Conservation (phyloP, 139 green algal genomes). For the Deuterostichococcus epilithicus region DNA sequence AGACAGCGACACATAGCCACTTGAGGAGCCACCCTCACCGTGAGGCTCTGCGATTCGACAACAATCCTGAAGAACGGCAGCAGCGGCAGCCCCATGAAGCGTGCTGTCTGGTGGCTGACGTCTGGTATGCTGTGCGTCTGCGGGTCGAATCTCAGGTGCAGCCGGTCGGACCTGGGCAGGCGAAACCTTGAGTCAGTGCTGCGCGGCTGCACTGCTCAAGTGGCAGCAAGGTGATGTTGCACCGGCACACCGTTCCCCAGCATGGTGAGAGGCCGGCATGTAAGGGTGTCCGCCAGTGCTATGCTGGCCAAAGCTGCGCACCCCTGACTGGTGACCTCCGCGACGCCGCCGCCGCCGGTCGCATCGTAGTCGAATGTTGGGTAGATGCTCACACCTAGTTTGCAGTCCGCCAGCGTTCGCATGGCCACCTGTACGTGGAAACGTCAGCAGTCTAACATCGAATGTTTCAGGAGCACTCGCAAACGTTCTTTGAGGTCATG, state of each 20-base stretch:
- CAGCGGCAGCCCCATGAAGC: conserved; percentile 68
- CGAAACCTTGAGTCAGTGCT: too few species aligned
- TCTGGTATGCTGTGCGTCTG: conserved; percentile 58
- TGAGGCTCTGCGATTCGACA: conserved; percentile 40
- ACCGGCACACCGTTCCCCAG: too few species aligned
- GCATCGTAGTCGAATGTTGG: conserved; percentile 73
- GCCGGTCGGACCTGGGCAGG: conserved; percentile 6
- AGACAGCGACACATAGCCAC: too few species aligned
- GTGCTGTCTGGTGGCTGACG: conserved; percentile 57
- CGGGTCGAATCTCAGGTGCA: conserved; percentile 29
- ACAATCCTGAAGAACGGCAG: conserved; percentile 71
- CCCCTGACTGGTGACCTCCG: neutral
- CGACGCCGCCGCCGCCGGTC: conserved; percentile 51
- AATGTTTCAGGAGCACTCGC: too few species aligned
- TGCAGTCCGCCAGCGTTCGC: conserved; percentile 31
- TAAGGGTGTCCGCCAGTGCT: too few species aligned
- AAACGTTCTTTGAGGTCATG: too few species aligned
- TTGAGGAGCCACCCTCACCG: too few species aligned
- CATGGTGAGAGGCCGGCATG: too few species aligned
- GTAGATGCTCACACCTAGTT: conserved; percentile 50
- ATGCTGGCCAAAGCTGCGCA: too few species aligned
- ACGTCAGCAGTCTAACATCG: too few species aligned
- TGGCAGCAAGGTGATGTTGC: too few species aligned
- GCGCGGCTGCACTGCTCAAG: too few species aligned
- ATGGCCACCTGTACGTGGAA: conserved; percentile 36